Evolutionary conservation across 768 basidiomycete species (phyloP), one percentile per base, ranked within the genome.

Genomic region (Termitomyces heimii): DNA sequence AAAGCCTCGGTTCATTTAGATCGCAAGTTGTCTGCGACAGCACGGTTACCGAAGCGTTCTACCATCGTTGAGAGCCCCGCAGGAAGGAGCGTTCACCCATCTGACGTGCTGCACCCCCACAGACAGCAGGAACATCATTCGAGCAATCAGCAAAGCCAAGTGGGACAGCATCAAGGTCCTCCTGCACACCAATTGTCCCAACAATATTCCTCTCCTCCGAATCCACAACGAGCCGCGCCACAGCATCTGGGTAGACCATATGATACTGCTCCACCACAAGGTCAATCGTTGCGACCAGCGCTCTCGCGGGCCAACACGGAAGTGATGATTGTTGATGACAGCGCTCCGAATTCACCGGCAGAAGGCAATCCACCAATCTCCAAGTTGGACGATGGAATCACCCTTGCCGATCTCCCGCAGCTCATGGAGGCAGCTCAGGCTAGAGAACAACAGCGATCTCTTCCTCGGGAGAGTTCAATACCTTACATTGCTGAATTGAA

Each of bases 11-110:
- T 93, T 42, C 91, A 95, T 70, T 81, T 99, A 35, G 94, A 98
- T 71, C 89, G 97, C 54, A 98, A 98, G 69, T 77, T 96, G 42
- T 97, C 94, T 31, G 91, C 95, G 49, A 96, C 93, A 2, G 93
- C 97, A 28, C 84, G 89, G 46, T 68, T 96, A 56, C 93, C 96
- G 5, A 94, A 92, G 71, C 87, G 94, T 37, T 97, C 96, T 26
- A 98, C 92, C 8, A 86, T 99, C 42, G 88, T 99, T 49, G 96
- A 99, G 71, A 93, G 91, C 64, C 97, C 97, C 42, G 81, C 92
- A 12, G 95, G 94, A 42, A 84, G 87, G 68, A 86, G 84, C 57
- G 94, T 89, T 5, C 88, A 92, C 64, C 81, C 88, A 18, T 83
- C 84, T 0, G 86, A 91, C 55, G 71, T 77, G 10, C 62, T 79